Evolutionary conservation across 2,329 filamentous ascomycete species (phyloP).

Genomic region (Cytospora schulzeri): DNA sequence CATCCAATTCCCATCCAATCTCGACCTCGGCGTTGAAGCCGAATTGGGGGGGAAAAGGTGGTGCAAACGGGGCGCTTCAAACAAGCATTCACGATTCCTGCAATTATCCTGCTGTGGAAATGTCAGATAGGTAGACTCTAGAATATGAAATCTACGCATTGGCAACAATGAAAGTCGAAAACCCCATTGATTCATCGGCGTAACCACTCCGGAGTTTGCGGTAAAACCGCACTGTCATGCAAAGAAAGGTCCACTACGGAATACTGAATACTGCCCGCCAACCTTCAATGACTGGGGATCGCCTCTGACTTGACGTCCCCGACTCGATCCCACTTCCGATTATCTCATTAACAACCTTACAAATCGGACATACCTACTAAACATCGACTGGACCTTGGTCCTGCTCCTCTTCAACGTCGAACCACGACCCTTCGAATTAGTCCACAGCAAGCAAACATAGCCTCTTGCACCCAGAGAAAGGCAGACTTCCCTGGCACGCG

Average conservation of each 20-base stretch:
- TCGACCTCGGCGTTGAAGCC: too few relatives aligned
- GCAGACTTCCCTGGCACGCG: constrained; percentile 3
- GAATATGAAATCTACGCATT: too few relatives aligned
- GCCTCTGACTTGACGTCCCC: neutral
- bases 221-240: neutral
- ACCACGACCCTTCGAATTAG: neutral
- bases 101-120: too few relatives aligned
- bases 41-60: too few relatives aligned
- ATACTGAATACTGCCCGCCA: neutral
- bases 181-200: too few relatives aligned
- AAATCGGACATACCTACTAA: neutral
- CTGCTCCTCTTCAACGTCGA: neutral
- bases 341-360: neutral
- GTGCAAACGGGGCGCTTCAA: too few relatives aligned
- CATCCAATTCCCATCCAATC: neutral
- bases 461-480: neutral
- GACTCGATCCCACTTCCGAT: neutral
- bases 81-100: too few relatives aligned
- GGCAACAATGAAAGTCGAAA: too few relatives aligned
- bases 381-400: neutral
- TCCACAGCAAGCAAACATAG: neutral
- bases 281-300: neutral
- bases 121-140: too few relatives aligned
- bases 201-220: neutral
- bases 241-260: neutral